These are phyloP conservation scores for Citrullus amarus DNA, from an alignment of 306 rosid species.

Conservation along the genomic window DNA sequence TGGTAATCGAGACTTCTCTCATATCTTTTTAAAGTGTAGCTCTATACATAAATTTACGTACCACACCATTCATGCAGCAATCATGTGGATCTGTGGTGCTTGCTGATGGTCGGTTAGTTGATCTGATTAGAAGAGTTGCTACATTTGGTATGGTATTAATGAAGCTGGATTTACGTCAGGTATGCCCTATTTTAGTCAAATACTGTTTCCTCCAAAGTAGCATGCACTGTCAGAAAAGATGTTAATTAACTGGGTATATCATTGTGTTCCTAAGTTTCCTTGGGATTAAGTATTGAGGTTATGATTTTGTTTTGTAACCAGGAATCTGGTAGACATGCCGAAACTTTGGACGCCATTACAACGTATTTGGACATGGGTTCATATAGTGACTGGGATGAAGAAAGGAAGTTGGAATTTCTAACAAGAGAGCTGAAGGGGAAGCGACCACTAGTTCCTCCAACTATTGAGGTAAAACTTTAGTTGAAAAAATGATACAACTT, in stretches of 20 bases:
- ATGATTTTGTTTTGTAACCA: slow-evolving; percentile 21
- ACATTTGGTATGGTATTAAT: slow-evolving; percentile 63
- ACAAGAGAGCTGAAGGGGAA: slow-evolving; percentile 81
- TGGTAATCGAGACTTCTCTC: slow-evolving; percentile 34
- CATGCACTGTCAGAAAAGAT: not conserved
- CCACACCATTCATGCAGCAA: slow-evolving; percentile 37
- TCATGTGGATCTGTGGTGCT: slow-evolving; percentile 89
- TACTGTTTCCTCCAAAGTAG: slow-evolving; percentile 10
- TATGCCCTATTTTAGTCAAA: slow-evolving; percentile 13
- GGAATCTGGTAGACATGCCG: slow-evolving; percentile 96
- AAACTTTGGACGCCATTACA: slow-evolving; percentile 76
- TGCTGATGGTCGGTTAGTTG: slow-evolving; percentile 94
- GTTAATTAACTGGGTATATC: not conserved
- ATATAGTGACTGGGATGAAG: slow-evolving; percentile 95
- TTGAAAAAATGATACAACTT: not conserved
- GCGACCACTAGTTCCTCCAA: slow-evolving; percentile 77
- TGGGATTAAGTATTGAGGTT: not conserved
- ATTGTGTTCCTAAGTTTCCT: not conserved
- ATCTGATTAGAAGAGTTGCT: slow-evolving; percentile 76
- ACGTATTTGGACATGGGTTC: slow-evolving; percentile 67
- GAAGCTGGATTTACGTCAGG: slow-evolving; percentile 98
- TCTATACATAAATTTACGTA: not conserved
- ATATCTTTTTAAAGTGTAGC: not conserved
- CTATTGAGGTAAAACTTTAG: slow-evolving; percentile 48
- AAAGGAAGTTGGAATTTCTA: slow-evolving; percentile 70